A percentile compares a stretch with the other conserved stretches of the same genome.
These are phyloP conservation scores for Quercus cerris DNA, from an alignment of 306 rosid species.

Conservation along the genomic window DNA sequence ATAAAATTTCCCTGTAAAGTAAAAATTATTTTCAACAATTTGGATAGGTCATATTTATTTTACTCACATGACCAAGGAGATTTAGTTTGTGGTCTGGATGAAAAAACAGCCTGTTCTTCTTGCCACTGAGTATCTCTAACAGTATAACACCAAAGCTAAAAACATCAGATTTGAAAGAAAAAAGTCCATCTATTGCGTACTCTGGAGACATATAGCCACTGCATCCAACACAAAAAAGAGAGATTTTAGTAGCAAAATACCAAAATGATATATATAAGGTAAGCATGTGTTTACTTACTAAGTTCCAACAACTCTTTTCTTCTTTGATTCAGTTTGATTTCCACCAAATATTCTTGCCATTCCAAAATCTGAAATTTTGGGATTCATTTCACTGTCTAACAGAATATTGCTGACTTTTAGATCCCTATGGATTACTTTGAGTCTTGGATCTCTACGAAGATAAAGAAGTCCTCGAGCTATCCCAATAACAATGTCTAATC, in stretches of 20 bases:
- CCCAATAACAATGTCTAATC: conserved; percentile 44
- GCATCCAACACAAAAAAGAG: neutral
- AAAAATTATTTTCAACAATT: neutral
- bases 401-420: conserved; percentile 40
- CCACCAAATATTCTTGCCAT: conserved; percentile 44
- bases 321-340: conserved; percentile 42
- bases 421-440: conserved; percentile 44
- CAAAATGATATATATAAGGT: neutral
- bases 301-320: conserved; percentile 43
- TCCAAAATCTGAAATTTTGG: conserved; percentile 50
- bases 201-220: conserved; percentile 46
- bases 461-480: conserved; percentile 58
- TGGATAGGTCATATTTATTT: neutral
- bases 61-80: conserved; percentile 46
- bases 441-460: conserved; percentile 53
- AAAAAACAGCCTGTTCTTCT: conserved; percentile 38
- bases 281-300: conserved; percentile 25
- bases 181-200: conserved; percentile 37
- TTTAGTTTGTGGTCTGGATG: conserved; percentile 45
- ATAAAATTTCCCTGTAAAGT: neutral
- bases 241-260: conserved; percentile 1
- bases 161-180: conserved; percentile 38
- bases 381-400: conserved; percentile 36
- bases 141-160: conserved; percentile 42
- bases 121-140: conserved; percentile 36